Conservation (phyloP, 805 yeast genomes). For the Candida jianshihensis region DNA sequence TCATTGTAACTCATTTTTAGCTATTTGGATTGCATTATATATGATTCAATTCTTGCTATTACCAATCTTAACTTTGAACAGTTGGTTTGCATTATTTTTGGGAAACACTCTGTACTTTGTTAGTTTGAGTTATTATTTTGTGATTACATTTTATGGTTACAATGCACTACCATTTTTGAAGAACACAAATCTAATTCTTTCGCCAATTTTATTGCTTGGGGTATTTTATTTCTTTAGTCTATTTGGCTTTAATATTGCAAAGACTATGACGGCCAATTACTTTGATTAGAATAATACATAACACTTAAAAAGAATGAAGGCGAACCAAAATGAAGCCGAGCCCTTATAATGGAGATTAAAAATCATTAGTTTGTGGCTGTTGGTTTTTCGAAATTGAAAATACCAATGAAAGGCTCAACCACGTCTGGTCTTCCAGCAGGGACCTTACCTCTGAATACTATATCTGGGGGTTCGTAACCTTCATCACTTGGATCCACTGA, state of each 20-base stretch:
- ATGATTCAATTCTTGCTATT: constrained; percentile 66
- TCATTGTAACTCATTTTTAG: constrained; percentile 84
- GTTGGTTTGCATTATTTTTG: constrained; percentile 59
- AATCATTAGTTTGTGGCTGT: constrained; percentile 2
- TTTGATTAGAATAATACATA: constrained; percentile 3
- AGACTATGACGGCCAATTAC: constrained; percentile 41
- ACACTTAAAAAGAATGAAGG: too few relatives aligned
- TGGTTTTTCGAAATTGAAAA: constrained; percentile 39
- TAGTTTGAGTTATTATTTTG: constrained; percentile 68
- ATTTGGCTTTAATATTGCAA: constrained; percentile 69
- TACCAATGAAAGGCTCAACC: constrained; percentile 49
- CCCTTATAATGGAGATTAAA: too few relatives aligned
- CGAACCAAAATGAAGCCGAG: too few relatives aligned
- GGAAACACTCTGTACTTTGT: constrained; percentile 76
- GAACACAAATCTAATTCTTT: constrained; percentile 52
- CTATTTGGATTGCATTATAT: constrained; percentile 72
- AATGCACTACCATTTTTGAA: constrained; percentile 62
- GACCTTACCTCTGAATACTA: constrained; percentile 43
- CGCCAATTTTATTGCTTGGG: constrained; percentile 57
- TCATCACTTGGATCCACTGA: constrained; percentile 27
- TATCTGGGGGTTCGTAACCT: constrained; percentile 37
- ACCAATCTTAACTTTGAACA: constrained; percentile 61
- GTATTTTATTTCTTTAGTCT: constrained; percentile 54
- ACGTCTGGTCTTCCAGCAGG: constrained; percentile 47
- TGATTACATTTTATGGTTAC: constrained; percentile 86